A percentile compares a stretch with the other conserved stretches of the same genome.
Conservation (phyloP, 1,139 yeast genomes). For the Geotrichum europaeum region DNA sequence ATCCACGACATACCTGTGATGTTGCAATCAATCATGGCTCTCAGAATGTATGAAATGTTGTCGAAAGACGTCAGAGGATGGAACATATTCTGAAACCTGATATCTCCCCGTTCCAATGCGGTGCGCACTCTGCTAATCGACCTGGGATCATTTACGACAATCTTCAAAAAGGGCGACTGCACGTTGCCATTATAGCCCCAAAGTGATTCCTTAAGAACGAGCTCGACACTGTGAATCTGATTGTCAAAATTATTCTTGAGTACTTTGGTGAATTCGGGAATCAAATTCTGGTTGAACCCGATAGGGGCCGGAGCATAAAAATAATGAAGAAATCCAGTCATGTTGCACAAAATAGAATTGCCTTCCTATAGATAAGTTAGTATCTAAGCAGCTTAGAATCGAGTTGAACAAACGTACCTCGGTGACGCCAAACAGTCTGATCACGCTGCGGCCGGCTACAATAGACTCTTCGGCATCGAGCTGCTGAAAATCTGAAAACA, state of each 20-base stretch:
- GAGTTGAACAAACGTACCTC: slow-evolving; percentile 25
- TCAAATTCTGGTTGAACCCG: slow-evolving; percentile 56
- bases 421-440: slow-evolving; percentile 90
- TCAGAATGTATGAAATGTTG: slow-evolving; percentile 74
- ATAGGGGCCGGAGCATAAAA: slow-evolving; percentile 88
- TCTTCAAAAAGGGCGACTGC: slow-evolving; percentile 73
- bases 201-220: slow-evolving; percentile 69
- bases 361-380: slow-evolving; percentile 45
- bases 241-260: slow-evolving; percentile 34
- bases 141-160: slow-evolving; percentile 59
- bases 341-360: slow-evolving; percentile 81
- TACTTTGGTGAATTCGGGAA: slow-evolving; percentile 42
- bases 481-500: slow-evolving; percentile 61
- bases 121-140: slow-evolving; percentile 62
- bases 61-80: slow-evolving; percentile 66
- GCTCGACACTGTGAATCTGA: slow-evolving; percentile 47
- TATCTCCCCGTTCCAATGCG: slow-evolving; percentile 78
- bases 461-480: slow-evolving; percentile 85
- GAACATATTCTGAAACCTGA: slow-evolving; percentile 58
- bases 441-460: slow-evolving; percentile 44
- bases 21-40: slow-evolving; percentile 88
- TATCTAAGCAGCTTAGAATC: background rate
- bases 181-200: slow-evolving; percentile 89
- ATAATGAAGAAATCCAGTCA: slow-evolving; percentile 83
- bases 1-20: slow-evolving; percentile 96